A percentile compares a stretch with the other conserved stretches of the same genome.
Conservation (phyloP, 306 rosid genomes). For the Malus asiatica region DNA sequence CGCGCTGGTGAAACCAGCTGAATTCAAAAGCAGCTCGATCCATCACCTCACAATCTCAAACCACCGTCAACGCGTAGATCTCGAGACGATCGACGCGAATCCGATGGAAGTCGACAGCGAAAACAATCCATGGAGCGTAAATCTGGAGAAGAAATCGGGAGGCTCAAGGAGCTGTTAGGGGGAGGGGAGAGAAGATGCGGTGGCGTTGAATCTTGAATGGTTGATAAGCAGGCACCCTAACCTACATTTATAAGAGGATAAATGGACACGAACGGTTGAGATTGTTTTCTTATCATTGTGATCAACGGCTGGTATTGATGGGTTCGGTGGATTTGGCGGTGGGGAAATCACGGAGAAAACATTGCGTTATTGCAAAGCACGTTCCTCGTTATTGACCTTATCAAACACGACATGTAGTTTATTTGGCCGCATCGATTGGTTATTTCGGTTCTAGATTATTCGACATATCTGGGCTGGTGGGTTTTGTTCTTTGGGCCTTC, state of each 20-base stretch:
- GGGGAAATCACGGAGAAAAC: not conserved
- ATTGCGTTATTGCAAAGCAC: not conserved
- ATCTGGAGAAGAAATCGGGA: not conserved
- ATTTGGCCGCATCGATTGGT: not conserved
- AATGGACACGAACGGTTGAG: not conserved
- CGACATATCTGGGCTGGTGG: not conserved
- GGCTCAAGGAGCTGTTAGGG: not conserved
- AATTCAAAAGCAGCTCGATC: not conserved
- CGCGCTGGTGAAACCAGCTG: not conserved
- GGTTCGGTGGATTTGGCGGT: not conserved
- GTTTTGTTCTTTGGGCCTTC: not conserved
- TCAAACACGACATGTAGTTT: not conserved
- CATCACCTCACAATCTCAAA: not conserved
- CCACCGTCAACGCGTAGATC: not conserved
- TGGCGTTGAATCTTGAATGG: not conserved
- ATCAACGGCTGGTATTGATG: not conserved
- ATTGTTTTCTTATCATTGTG: not conserved
- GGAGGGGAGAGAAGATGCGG: not conserved
- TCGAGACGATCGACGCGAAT: conserved; percentile 13
- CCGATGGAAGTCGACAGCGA: fast-evolving
- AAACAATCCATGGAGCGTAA: not conserved
- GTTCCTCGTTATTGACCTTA: not conserved
- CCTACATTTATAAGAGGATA: not conserved
- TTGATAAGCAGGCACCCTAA: not conserved
- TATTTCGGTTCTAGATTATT: not conserved